Evolutionary conservation across 1,284 basidiomycete genomes (phyloP).

Genomic region (Omphalotus olearius): DNA sequence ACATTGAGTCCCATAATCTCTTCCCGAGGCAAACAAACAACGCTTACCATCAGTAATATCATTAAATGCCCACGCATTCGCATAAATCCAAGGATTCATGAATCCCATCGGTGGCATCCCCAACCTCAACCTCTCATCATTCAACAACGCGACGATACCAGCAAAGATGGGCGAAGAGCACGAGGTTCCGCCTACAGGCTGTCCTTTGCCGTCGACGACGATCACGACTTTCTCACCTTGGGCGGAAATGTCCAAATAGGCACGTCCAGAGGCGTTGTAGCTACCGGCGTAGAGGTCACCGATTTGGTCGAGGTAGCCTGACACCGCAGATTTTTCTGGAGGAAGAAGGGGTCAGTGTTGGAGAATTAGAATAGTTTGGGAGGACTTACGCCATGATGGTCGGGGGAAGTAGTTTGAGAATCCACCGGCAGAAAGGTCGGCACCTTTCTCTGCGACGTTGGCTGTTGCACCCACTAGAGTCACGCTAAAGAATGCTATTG

Average conservation of each 20-base stretch:
- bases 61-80: constrained; percentile 8
- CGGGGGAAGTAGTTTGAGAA: constrained; percentile 8
- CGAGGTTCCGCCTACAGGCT: constrained; percentile 41
- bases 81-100: constrained; percentile 14
- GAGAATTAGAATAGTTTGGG: too few species aligned
- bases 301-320: constrained; percentile 23
- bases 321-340: constrained; percentile 47
- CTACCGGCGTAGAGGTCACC: not conserved
- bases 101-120: constrained; percentile 43
- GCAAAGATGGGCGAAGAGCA: constrained; percentile 55
- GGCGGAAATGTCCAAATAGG: constrained; percentile 55
- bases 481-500: constrained; percentile 49
- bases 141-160: constrained; percentile 55
- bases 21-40: constrained; percentile 1
- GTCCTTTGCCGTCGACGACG: constrained; percentile 30
- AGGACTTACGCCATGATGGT: constrained; percentile 5
- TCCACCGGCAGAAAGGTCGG: constrained; percentile 46
- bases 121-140: constrained; percentile 51
- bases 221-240: constrained; percentile 46
- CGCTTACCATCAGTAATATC: constrained; percentile 14
- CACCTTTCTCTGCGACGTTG: constrained; percentile 50
- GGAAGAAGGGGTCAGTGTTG: too few species aligned
- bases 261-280: constrained; percentile 9
- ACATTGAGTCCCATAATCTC: not conserved
- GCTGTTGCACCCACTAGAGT: constrained; percentile 52